Percentiles rank a stretch among this genome's conserved stretches.
Evolutionary conservation across 768 basidiomycete genomes (phyloP).

Genomic region (Paxillus ammoniavirescens): DNA sequence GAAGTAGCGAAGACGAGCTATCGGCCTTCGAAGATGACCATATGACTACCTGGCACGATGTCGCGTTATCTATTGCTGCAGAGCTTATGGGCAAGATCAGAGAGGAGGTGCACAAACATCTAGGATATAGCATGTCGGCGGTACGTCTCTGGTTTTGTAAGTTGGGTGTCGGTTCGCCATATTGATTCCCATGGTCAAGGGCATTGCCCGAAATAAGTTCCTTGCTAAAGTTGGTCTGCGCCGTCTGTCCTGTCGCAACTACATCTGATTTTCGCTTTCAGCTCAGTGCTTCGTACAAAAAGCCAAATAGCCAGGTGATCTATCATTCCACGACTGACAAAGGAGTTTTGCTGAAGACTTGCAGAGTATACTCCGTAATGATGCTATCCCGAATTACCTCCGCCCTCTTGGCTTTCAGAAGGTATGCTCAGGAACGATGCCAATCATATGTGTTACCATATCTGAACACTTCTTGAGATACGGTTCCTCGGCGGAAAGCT

Average conservation of each 20-base stretch:
- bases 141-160: slow-evolving; percentile 42
- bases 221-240: slow-evolving; percentile 73
- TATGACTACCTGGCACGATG: slow-evolving; percentile 81
- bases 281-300: slow-evolving; percentile 90
- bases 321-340: background rate
- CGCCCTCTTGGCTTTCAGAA: slow-evolving; percentile 87
- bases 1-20: slow-evolving; percentile 17
- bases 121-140: slow-evolving; percentile 94
- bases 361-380: slow-evolving; percentile 81
- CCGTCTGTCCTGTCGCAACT: background rate
- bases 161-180: background rate
- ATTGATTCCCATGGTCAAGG: slow-evolving; percentile 41
- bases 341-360: slow-evolving; percentile 1
- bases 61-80: slow-evolving; percentile 85
- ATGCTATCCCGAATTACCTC: slow-evolving; percentile 82
- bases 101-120: slow-evolving; percentile 57
- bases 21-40: slow-evolving; percentile 29
- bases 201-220: slow-evolving; percentile 91
- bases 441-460: background rate
- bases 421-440: slow-evolving; percentile 35
- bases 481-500: slow-evolving; percentile 94
- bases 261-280: slow-evolving; percentile 29
- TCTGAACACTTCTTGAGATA: slow-evolving; percentile 52
- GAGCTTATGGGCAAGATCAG: slow-evolving; percentile 81
- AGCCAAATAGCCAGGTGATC: slow-evolving; percentile 79